Base-by-base conservation (phyloP, 306 rosid genomes). In the Prunus davidiana region DNA sequence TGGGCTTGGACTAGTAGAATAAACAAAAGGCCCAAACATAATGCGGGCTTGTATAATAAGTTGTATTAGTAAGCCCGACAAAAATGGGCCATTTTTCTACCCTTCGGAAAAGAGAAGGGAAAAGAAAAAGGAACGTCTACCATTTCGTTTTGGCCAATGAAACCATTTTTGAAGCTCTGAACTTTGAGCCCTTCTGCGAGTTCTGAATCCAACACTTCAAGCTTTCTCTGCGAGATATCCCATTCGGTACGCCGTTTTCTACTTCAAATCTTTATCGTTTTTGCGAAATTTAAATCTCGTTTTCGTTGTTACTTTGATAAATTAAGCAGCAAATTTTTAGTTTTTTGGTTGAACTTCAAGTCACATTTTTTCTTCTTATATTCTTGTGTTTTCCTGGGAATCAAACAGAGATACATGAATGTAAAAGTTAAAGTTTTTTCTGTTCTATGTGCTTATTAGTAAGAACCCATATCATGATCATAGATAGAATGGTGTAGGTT, bases 391-490 rank as follows among this genome's bases (percentile, higher is more conserved):
- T 63, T 19, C 56, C 46, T 16, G 24, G 15, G 56, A 27, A 12
- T 8, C 28, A 41, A 78, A 78, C 45, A 15, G 64, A 65, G 65
- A 64, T 64, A 18, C 8, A 64, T 64, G 62, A 64, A 32, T 64
- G 49, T 34, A 30, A 19, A 32, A n/a, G 8, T 16, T 62, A 8
- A 51, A 51, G n/a, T 2, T 28, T 3, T 62, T 62, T 16, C n/a
- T 15, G 3, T 62, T 6, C 25, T 9, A 34, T 3, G 9, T 64
- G 69, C 3, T 12, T n/a, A 12, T 38, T 24, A 13, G 20, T 46
- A 78, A 70, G 46, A 52, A 18, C 19, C 20, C 20, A 3, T 32
- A 11, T 38, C 25, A 1, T 50, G 71, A 62, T 38, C 43, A 6
- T 38, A 7, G 63, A 50, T 51, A 12, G 19, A 27, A 51, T 6